Conservation (phyloP, 768 basidiomycete genomes). For the Lyophyllum decastes region DNA sequence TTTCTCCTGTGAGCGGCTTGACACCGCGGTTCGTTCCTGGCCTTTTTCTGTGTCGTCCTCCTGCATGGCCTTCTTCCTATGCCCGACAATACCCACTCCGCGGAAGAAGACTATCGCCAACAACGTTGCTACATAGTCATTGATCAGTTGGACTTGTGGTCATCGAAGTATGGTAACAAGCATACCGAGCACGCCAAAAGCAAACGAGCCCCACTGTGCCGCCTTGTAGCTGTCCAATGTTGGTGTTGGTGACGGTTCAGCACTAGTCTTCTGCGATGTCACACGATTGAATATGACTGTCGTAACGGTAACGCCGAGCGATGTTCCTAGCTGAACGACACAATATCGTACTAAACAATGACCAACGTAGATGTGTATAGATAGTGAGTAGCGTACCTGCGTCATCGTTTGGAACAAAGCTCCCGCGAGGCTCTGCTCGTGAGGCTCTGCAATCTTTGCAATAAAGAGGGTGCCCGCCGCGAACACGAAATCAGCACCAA, state of each 20-base stretch:
- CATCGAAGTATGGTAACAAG: not conserved
- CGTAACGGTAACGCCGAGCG: conserved; percentile 69
- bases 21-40: not conserved
- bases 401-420: conserved; percentile 81
- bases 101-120: conserved; percentile 18
- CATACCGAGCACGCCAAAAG: conserved; percentile 60
- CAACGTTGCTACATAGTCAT: conserved; percentile 9
- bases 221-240: conserved; percentile 55
- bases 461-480: conserved; percentile 74
- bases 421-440: conserved; percentile 78
- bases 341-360: not conserved
- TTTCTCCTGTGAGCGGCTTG: not conserved
- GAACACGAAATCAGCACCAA: conserved; percentile 81
- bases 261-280: conserved; percentile 30
- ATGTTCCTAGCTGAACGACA: conserved; percentile 57
- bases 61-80: conserved; percentile 5
- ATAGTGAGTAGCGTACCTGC: conserved; percentile 40
- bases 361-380: not conserved
- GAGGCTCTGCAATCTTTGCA: conserved; percentile 61
- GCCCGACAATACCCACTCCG: conserved; percentile 22
- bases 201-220: conserved; percentile 67
- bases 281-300: conserved; percentile 71
- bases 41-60: not conserved
- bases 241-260: conserved; percentile 25
- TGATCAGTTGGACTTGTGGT: no score